phyloP scores from a whole-genome alignment of 306 rosid species.

The Cicer cuneatum region DNA sequence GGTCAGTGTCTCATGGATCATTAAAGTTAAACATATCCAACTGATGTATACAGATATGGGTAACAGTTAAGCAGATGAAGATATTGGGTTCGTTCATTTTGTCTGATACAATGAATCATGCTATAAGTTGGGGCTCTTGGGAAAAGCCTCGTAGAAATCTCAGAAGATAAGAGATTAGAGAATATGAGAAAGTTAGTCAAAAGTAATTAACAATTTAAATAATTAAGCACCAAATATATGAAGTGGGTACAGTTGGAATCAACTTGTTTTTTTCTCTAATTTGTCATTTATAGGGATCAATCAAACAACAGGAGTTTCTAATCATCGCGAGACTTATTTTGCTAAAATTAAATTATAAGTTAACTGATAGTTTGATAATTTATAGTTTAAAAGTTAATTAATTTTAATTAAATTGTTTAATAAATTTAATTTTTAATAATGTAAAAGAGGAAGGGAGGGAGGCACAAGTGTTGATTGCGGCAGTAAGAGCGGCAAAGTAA shows the following conservation, averaged over 20 bases:
- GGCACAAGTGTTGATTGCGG: no score
- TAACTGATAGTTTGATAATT: no score
- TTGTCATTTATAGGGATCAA: not conserved
- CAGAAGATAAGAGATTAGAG: not conserved
- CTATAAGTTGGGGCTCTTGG: not conserved
- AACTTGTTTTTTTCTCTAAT: not conserved
- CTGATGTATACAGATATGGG: not conserved
- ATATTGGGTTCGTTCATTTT: slow-evolving; percentile 15
- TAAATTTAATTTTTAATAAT: no score
- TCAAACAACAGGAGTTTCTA: not conserved
- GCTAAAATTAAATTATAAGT: no score
- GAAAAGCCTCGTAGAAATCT: not conserved
- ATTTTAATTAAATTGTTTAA: no score
- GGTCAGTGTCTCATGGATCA: not conserved
- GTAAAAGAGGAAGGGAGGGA: no score
- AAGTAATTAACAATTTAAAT: slow-evolving; percentile 9
- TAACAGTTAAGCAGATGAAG: slow-evolving; percentile 25
- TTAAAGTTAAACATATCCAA: slow-evolving; percentile 33
- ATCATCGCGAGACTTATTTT: no score
- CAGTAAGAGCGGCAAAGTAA: no score
- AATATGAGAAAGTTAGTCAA: slow-evolving; percentile 30
- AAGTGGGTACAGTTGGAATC: slow-evolving; percentile 16
- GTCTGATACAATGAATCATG: slow-evolving; percentile 18
- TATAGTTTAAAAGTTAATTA: no score
- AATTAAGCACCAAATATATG: not conserved